A percentile compares a stretch with the other conserved stretches of the same genome.
Evolutionary conservation across 2,329 filamentous ascomycete species (phyloP).

Genomic region (Curvularia sp.): DNA sequence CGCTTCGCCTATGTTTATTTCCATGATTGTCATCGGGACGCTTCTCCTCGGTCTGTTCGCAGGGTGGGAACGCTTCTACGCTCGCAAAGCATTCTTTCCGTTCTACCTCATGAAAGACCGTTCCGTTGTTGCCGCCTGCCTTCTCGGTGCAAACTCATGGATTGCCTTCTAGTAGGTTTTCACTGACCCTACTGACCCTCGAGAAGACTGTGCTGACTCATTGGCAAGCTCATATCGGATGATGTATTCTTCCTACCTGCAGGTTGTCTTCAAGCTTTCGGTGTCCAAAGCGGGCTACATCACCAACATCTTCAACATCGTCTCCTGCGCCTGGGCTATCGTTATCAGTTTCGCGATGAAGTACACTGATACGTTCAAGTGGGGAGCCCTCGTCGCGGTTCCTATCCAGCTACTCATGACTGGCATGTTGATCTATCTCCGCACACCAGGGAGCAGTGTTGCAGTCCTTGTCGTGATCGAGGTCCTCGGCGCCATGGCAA

Average conservation of each 20-base stretch:
- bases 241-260: conserved; percentile 48
- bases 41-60: conserved; percentile 43
- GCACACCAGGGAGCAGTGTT: conserved; percentile 29
- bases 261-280: conserved; percentile 43
- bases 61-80: conserved; percentile 49
- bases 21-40: conserved; percentile 47
- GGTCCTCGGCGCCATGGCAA: conserved; percentile 33
- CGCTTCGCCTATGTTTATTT: conserved; percentile 46
- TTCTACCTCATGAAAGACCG: conserved; percentile 56
- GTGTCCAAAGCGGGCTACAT: conserved; percentile 29
- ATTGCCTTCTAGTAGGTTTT: conserved; percentile 34
- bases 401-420: conserved; percentile 35
- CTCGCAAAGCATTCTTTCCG: conserved; percentile 51
- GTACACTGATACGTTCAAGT: conserved; percentile 34
- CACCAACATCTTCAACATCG: conserved; percentile 33
- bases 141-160: conserved; percentile 39
- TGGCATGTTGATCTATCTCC: conserved; percentile 39
- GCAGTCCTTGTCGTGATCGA: conserved; percentile 40
- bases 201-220: not conserved
- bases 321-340: conserved; percentile 28
- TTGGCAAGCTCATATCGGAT: conserved; percentile 35
- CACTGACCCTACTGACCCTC: rapidly evolving
- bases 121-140: conserved; percentile 59
- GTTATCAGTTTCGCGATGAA: conserved; percentile 30
- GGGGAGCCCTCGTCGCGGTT: conserved; percentile 29